Evolutionary conservation across 345 rosid species (phyloP), one percentile per base, ranked within the genome.

Genomic region (Jatropha curcas): DNA sequence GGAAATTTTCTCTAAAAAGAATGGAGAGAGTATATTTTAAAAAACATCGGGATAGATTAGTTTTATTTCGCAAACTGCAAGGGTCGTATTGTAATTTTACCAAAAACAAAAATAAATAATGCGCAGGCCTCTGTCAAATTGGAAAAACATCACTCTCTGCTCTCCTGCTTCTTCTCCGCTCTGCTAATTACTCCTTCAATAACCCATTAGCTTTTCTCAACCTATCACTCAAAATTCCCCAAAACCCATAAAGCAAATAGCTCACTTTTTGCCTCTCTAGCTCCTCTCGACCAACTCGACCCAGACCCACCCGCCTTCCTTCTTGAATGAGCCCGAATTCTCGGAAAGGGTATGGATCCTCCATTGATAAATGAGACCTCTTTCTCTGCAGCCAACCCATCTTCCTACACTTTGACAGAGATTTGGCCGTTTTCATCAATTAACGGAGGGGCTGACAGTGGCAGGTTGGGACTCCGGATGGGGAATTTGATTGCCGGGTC

Each of bases 301-400:
- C 85, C 67, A 77, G 77, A n/a, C 33, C 71, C 68, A 75, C 48
- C 33, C 72, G 1, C n/a, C 53, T 7, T 0, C 59, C 71, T n/a
- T 52, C 37, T 50, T 63, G 31, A 27, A 67, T 60, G 74, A 71
- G 50, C 34, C 48, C n/a, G 57, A 73, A n/a, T 71, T 64, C 25
- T 7, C 5, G 8, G 31, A 17, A n/a, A 7, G 33, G 57, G 0
- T 39, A 94, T 94, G 98, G 97, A 94, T 84, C 91, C 91, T 80
- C 93, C 97, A 27, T 81, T 92, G 60, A 78, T 89, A 74, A 89
- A 80, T 73, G 93, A 89, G 61, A 81, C 91, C 17, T 85, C 96
- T 43, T 93, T 91, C 85, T 88, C 97, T 24, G 82, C 91, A 31
- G 96, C 94, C 2, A 89, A 92, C 80, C 93, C 92, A 19, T 85